Evolutionary conservation across 1,139 yeast species (phyloP), one percentile per base, ranked within the genome.

Genomic region (Hanseniaspora sp.): DNA sequence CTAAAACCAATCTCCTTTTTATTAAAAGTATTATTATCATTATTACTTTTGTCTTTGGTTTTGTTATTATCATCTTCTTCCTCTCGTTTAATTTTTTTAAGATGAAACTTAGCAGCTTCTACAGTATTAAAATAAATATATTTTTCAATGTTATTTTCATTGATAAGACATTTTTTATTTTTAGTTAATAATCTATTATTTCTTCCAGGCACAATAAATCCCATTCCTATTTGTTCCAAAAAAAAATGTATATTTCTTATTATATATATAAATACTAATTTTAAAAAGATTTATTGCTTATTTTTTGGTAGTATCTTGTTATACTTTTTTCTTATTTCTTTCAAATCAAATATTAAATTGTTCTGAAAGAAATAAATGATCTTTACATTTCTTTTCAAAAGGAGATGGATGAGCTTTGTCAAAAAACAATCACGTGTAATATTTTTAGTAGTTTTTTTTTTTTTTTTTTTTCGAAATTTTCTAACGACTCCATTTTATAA

Each of bases 131-230:
- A 47, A n/a, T 28, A 34, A 5, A 47, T 3, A 18, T 15, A 33
- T 15, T 47, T 39, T 17, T 15, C 31, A 8, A 48, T 48, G 33
- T 48, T 48, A n/a, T 33, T 30, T 13, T 48, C 52, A 18, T 48
- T 41, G 12, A 48, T 37, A 17, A 5, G 18, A 13, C 30, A 18
- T 29, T 34, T 31, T 23, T 42, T 38, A 7, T 33, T 39, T 28
- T n/a, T 47, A 18, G 37, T 39, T 15, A 47, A 11, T 8, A 31
- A 23, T 11, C 46, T 41, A 17, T 48, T 48, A 38, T 48, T 48
- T 34, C 38, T 48, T n/a, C 52, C 52, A 1, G 52, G 52, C 28
- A 48, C 52, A 23, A 48, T 48, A 15, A 48, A 48, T 5, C 52
- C 52, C 52, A 48, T 48, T 12, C 3, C 31, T 37, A 28, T 39